These are phyloP conservation scores for Arabidopsis suecica DNA, from an alignment of 345 rosid species.

Conservation along the genomic window DNA sequence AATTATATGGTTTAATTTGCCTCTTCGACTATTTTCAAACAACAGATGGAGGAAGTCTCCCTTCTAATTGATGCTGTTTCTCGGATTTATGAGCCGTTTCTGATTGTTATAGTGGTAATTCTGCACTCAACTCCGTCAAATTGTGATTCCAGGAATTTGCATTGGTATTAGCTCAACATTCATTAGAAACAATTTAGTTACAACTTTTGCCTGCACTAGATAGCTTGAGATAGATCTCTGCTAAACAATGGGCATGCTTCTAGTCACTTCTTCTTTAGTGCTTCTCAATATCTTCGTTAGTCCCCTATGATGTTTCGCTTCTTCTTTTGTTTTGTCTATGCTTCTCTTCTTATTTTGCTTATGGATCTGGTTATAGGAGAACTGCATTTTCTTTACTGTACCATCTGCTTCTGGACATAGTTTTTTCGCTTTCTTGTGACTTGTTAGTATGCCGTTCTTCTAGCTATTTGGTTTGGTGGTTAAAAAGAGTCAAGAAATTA, in stretches of 20 bases:
- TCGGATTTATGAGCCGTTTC: conserved; percentile 41
- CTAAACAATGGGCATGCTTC: background rate
- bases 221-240: conserved; percentile 22
- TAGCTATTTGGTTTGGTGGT: background rate
- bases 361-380: conserved; percentile 1
- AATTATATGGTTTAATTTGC: conserved; percentile 45
- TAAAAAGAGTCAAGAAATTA: background rate
- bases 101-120: conserved; percentile 99
- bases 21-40: conserved; percentile 44
- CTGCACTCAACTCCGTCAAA: conserved; percentile 98
- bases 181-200: conserved; percentile 50
- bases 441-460: conserved; percentile 11
- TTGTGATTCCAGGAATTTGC: conserved; percentile 95
- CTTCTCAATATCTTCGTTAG: conserved; percentile 13
- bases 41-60: conserved; percentile 94
- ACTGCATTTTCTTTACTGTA: conserved; percentile 17
- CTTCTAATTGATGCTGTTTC: conserved; percentile 35
- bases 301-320: background rate
- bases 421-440: background rate
- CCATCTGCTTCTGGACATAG: conserved; percentile 1
- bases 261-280: conserved; percentile 7
- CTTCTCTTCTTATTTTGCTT: background rate
- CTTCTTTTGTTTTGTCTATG: background rate
- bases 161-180: conserved; percentile 94
- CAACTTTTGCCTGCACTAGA: conserved; percentile 43